A percentile compares a stretch with the other conserved stretches of the same genome.
Evolutionary conservation across 768 basidiomycete species (phyloP).

Genomic region (Tylopilus balloui): DNA sequence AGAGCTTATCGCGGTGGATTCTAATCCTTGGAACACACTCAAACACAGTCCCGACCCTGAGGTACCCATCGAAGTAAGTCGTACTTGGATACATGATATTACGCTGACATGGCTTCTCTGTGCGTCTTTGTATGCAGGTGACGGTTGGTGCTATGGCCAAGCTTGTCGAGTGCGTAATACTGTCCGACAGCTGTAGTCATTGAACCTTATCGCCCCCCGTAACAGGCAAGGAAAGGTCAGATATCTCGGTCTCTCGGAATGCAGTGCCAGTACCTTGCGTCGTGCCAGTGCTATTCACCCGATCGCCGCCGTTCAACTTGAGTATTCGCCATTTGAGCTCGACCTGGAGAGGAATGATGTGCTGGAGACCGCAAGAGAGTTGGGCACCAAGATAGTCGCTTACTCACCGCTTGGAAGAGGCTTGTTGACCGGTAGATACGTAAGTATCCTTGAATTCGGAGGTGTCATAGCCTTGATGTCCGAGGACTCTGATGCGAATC

Average conservation of each 20-base stretch:
- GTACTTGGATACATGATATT: background rate
- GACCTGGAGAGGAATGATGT: conserved; percentile 32
- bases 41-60: background rate
- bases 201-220: conserved; percentile 14
- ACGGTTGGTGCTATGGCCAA: conserved; percentile 49
- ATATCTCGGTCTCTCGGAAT: conserved; percentile 52
- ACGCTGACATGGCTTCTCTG: background rate
- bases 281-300: conserved; percentile 50
- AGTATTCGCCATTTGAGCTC: conserved; percentile 48
- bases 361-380: conserved; percentile 27
- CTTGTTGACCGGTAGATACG: conserved; percentile 44
- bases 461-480: background rate
- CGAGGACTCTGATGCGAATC: no score
- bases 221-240: conserved; percentile 37
- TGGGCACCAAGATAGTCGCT: conserved; percentile 46
- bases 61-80: conserved; percentile 1
- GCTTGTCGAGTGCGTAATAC: conserved; percentile 41
- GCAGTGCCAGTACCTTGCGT: conserved; percentile 42
- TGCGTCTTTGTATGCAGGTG: conserved; percentile 16
- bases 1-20: background rate
- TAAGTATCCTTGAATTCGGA: conserved; percentile 14
- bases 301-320: conserved; percentile 46
- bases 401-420: conserved; percentile 53
- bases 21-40: background rate
- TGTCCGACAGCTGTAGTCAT: background rate